These are phyloP conservation scores for Lachnellula suecica DNA, from an alignment of 2,329 filamentous ascomycete species.

Conservation along the genomic window DNA sequence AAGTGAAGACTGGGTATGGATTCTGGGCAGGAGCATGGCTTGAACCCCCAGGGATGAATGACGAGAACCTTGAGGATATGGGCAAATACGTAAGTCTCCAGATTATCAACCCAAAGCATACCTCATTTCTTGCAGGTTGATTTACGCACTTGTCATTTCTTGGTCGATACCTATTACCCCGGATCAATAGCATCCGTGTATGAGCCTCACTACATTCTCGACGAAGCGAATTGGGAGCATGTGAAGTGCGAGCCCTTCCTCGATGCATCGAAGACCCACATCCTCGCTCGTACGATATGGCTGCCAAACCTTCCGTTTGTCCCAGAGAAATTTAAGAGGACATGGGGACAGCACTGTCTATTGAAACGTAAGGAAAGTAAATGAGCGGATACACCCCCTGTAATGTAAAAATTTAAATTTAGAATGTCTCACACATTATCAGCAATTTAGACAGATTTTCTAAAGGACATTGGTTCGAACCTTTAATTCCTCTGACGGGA, in stretches of 20 bases:
- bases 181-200: conserved; percentile 55
- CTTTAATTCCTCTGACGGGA: too few relatives aligned
- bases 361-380: conserved; percentile 53
- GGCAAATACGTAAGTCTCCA: conserved; percentile 71
- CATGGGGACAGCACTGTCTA: conserved; percentile 89
- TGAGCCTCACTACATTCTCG: conserved; percentile 79
- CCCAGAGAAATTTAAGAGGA: conserved; percentile 67
- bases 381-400: neutral
- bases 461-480: too few relatives aligned
- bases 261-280: conserved; percentile 71
- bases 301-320: conserved; percentile 70
- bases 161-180: conserved; percentile 85
- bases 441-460: too few relatives aligned
- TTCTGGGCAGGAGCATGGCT: conserved; percentile 84
- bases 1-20: conserved; percentile 65
- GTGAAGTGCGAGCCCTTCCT: conserved; percentile 78
- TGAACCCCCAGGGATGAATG: conserved; percentile 83
- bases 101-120: neutral
- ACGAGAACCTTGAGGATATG: conserved; percentile 81
- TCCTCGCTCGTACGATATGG: conserved; percentile 78
- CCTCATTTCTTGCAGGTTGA: conserved; percentile 51
- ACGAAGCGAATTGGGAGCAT: conserved; percentile 74
- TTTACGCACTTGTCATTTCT: conserved; percentile 71
- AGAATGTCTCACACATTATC: neutral
- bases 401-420: neutral